Evolutionary conservation across 2,329 filamentous ascomycete species (phyloP).

Genomic region (Sphaerulina populicola): DNA sequence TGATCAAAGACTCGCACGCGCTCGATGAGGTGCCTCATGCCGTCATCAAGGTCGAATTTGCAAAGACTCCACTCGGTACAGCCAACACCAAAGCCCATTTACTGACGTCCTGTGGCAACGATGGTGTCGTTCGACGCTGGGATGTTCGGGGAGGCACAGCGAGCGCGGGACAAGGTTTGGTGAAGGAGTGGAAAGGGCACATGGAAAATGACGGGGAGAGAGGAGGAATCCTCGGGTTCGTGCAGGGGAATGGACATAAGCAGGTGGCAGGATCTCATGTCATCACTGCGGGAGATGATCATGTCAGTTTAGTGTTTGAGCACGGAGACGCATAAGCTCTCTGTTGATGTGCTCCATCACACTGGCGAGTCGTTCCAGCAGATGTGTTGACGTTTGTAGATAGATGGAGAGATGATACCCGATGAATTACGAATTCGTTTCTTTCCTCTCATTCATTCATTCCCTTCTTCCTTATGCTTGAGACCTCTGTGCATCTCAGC

Average conservation of each 20-base stretch:
- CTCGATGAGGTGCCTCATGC: slow-evolving; percentile 51
- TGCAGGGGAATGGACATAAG: slow-evolving; percentile 56
- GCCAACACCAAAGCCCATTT: slow-evolving; percentile 47
- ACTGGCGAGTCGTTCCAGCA: neutral
- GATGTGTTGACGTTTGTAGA: neutral
- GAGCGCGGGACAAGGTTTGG: slow-evolving; percentile 58
- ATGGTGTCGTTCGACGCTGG: slow-evolving; percentile 85
- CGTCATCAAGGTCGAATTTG: slow-evolving; percentile 88
- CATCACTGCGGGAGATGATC: slow-evolving; percentile 86
- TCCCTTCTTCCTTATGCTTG: neutral
- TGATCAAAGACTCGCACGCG: slow-evolving; percentile 75
- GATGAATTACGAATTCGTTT: no score
- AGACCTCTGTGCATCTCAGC: slow-evolving; percentile 17
- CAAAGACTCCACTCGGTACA: slow-evolving; percentile 41
- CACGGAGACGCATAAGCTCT: neutral
- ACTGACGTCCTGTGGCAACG: slow-evolving; percentile 82
- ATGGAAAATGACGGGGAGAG: slow-evolving; percentile 67
- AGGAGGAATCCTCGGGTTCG: slow-evolving; percentile 83
- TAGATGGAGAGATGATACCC: no score
- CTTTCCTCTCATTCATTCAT: no score
- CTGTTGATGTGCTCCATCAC: neutral
- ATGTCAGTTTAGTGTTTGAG: slow-evolving; percentile 56
- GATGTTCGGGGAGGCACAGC: slow-evolving; percentile 64
- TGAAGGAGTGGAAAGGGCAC: slow-evolving; percentile 88
- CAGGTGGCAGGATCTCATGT: slow-evolving; percentile 53